Evolutionary conservation across 768 basidiomycete genomes (phyloP).

Genomic region (Pleurotus sapidus): DNA sequence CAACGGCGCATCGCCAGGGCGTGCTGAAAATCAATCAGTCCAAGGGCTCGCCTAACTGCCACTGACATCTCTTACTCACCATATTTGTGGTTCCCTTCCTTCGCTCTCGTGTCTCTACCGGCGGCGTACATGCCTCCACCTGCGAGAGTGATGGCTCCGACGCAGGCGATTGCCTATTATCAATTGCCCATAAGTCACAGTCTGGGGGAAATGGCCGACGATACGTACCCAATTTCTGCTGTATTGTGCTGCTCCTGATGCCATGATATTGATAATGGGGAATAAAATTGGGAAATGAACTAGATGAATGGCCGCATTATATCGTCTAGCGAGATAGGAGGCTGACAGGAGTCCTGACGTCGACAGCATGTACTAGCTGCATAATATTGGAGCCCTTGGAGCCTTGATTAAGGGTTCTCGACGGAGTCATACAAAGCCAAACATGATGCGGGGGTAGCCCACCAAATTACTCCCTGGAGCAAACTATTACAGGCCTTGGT

Average conservation of each 20-base stretch:
- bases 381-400: too few relatives aligned
- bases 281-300: neutral
- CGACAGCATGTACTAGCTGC: too few relatives aligned
- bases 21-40: neutral
- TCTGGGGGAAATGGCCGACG: too few relatives aligned
- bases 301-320: neutral
- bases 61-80: neutral
- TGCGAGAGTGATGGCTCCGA: constrained; percentile 10
- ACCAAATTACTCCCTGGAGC: too few relatives aligned
- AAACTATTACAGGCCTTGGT: too few relatives aligned
- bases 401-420: too few relatives aligned
- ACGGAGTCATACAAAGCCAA: too few relatives aligned
- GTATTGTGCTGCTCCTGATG: neutral
- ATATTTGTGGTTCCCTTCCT: constrained; percentile 5
- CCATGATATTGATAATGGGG: neutral
- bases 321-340: neutral
- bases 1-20: neutral
- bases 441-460: too few relatives aligned
- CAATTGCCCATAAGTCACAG: neutral
- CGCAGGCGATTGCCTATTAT: constrained; percentile 12
- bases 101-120: constrained; percentile 7
- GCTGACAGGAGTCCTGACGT: too few relatives aligned
- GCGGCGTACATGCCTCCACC: constrained; percentile 10
- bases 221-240: neutral
- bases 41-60: too few relatives aligned